A percentile compares a stretch with the other conserved stretches of the same genome.
These are phyloP conservation scores for Pseudogymnoascus sp. DNA, from an alignment of 2,329 filamentous ascomycete species.

Conservation along the genomic window DNA sequence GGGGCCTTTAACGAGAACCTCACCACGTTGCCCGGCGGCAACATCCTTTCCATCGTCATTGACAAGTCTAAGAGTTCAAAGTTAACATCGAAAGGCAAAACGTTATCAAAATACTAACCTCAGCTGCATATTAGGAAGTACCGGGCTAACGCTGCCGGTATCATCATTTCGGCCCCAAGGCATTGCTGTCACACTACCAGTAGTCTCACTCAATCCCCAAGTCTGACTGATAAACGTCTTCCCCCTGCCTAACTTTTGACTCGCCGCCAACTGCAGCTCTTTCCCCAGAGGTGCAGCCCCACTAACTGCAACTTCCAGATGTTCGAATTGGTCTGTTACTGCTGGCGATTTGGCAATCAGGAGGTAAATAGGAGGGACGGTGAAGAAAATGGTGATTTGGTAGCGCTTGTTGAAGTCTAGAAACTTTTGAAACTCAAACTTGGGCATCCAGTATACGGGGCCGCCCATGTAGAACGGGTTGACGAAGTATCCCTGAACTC, in stretches of 20 bases:
- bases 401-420: constrained; percentile 59
- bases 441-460: constrained; percentile 62
- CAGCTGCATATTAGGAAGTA: constrained; percentile 52
- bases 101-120: not conserved
- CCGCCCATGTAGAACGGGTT: constrained; percentile 38
- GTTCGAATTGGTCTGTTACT: constrained; percentile 47
- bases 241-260: constrained; percentile 45
- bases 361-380: constrained; percentile 70
- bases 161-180: constrained; percentile 41
- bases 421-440: constrained; percentile 68
- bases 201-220: constrained; percentile 83
- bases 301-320: constrained; percentile 38
- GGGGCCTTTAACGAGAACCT: constrained; percentile 64
- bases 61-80: constrained; percentile 46
- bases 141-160: constrained; percentile 52
- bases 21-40: constrained; percentile 48
- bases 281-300: constrained; percentile 60
- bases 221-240: constrained; percentile 35
- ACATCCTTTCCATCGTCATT: constrained; percentile 45
- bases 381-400: constrained; percentile 55
- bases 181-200: constrained; percentile 62
- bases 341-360: constrained; percentile 63
- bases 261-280: constrained; percentile 40
- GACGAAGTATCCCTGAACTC: constrained; percentile 38
- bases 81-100: not conserved